Conservation (phyloP, 768 basidiomycete species). For the Strobilomyces confusus region DNA sequence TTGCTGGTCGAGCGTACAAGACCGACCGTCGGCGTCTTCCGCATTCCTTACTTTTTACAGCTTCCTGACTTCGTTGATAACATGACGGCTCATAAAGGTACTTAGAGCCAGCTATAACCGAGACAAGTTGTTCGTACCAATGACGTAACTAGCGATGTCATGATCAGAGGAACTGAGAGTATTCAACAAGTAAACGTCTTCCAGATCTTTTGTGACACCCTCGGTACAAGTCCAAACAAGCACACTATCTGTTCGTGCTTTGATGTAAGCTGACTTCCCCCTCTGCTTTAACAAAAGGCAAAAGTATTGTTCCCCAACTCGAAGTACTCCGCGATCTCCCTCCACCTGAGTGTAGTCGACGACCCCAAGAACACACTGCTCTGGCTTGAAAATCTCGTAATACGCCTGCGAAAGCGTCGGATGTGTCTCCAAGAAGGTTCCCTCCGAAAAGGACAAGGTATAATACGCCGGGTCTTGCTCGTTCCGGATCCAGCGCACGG, state of each 20-base stretch:
- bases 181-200: slow-evolving; percentile 10
- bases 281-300: slow-evolving; percentile 9
- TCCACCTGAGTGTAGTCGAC: slow-evolving; percentile 11
- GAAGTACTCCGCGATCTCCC: slow-evolving; percentile 7
- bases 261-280: slow-evolving; percentile 6
- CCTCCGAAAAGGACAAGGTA: slow-evolving; percentile 13
- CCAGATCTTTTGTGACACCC: slow-evolving; percentile 7
- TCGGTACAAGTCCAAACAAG: slow-evolving; percentile 12
- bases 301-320: slow-evolving; percentile 10
- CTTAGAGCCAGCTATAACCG: not conserved
- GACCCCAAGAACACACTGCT: slow-evolving; percentile 13
- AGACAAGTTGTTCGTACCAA: not conserved
- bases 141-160: not conserved
- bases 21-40: slow-evolving; percentile 10
- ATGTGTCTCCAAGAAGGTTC: slow-evolving; percentile 5
- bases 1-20: slow-evolving; percentile 6
- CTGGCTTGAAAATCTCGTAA: slow-evolving; percentile 15
- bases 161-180: not conserved
- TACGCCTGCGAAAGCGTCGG: slow-evolving; percentile 13
- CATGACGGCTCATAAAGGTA: not conserved
- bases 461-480: slow-evolving; percentile 1
- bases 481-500: slow-evolving; percentile 5
- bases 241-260: slow-evolving; percentile 13
- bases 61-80: slow-evolving; percentile 3
- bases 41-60: slow-evolving; percentile 11